Base-by-base conservation (phyloP, 176 grass and related monocot species). In the Avena eriantha region DNA sequence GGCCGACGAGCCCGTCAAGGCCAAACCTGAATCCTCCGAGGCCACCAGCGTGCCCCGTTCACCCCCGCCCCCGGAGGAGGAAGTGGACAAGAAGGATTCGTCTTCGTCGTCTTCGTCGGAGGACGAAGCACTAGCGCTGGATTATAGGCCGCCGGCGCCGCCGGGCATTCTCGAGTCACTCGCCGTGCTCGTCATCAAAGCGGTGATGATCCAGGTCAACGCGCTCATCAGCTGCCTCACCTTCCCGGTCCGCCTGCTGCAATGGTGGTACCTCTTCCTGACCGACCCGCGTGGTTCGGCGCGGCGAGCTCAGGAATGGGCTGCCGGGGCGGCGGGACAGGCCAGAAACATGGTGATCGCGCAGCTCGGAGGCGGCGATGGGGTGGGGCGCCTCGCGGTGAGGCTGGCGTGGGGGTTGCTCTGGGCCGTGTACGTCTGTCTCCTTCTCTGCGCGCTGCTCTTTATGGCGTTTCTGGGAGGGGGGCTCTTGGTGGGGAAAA, bases 401-500 rank as follows among this genome's bases (percentile, higher is more conserved):
- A 98, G 88, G 85, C 69, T 98, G 16, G 51, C 77, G n/a, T 87
- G 82, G 65, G 94, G 94, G 15, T 89, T 83, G 59, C 83, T 98
- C 79, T 94, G 94, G 92, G 94, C 97, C 17, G 70, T 91, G 34
- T 98, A 94, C 29, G 85, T 98, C 46, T 91, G 93, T 39, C 21
- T 87, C 24, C 46, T 94, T 41, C 85, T 98, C 7, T 91, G 84
- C 13, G 87, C 85, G 36, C 55, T 98, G 78, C 76, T 98, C 81
- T 39, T 81, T 10, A 80, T 86, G 81, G 90, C 97, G 10, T 98
- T 96, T 76, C 29, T 96, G 7, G 97, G 76, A 65, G 97, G 90
- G 12, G 86, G 90, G 8, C 54, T 95, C 18, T 39, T 98, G 55
- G 83, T 94, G 45, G 76, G 88, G 48, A 89, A 49, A 36, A 57